A percentile compares a stretch with the other conserved stretches of the same genome.
These are phyloP conservation scores for Rhizopogon sp. DNA, from an alignment of 768 basidiomycete species.

Conservation along the genomic window DNA sequence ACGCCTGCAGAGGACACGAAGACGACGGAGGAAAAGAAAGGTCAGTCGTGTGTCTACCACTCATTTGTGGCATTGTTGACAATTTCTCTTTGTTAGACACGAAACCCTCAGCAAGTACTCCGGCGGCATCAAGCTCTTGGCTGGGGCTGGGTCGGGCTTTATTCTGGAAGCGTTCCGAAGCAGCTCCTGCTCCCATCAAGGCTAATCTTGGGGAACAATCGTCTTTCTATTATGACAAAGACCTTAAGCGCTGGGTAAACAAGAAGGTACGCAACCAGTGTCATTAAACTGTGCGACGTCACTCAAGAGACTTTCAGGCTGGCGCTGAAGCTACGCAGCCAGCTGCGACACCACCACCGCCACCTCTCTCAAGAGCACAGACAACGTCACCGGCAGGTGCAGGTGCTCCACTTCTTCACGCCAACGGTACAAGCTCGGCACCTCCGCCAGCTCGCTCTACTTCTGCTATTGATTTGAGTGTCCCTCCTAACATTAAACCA, in stretches of 20 bases:
- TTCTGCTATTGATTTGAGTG: slow-evolving; percentile 58
- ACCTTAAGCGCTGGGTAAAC: slow-evolving; percentile 95
- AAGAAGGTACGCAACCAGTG: slow-evolving; percentile 58
- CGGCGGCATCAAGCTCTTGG: slow-evolving; percentile 58
- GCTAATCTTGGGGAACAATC: slow-evolving; percentile 92
- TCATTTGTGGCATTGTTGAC: neutral
- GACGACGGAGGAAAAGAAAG: slow-evolving; percentile 24
- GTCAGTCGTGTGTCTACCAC: slow-evolving; percentile 12
- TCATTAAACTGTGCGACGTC: neutral
- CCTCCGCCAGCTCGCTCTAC: slow-evolving; percentile 50
- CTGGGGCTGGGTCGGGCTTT: slow-evolving; percentile 64
- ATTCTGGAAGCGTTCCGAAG: slow-evolving; percentile 69
- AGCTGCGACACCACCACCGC: slow-evolving; percentile 41
- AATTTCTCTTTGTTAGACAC: slow-evolving; percentile 4
- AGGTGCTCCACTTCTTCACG: slow-evolving; percentile 30
- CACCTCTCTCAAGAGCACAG: slow-evolving; percentile 81
- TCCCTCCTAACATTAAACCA: slow-evolving; percentile 46
- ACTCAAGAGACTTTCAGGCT: slow-evolving; percentile 34
- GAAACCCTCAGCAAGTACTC: slow-evolving; percentile 14
- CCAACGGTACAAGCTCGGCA: slow-evolving; percentile 21
- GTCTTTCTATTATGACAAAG: slow-evolving; percentile 89
- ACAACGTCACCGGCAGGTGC: slow-evolving; percentile 75
- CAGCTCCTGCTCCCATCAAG: slow-evolving; percentile 66
- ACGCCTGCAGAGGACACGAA: slow-evolving; percentile 13
- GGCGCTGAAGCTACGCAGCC: slow-evolving; percentile 50